Evolutionary conservation across 495 filamentous ascomycete genomes (phyloP).

Genomic region (Xylaria acuta): DNA sequence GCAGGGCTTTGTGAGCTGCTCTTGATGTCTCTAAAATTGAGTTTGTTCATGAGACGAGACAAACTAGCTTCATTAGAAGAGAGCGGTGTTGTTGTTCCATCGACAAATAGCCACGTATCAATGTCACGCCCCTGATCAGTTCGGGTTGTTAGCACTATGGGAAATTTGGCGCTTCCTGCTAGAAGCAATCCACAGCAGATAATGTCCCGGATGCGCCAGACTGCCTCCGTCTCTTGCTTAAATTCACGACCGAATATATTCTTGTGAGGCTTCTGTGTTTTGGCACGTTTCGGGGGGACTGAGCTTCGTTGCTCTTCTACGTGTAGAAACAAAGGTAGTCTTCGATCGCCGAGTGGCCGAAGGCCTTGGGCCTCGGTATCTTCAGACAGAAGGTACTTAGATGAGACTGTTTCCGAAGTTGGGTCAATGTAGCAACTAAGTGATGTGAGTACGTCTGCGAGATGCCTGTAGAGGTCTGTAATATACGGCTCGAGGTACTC

Average conservation of each 20-base stretch:
- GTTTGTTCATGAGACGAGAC: constrained; percentile 33
- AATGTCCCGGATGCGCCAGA: constrained; percentile 44
- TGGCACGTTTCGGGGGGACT: constrained; percentile 23
- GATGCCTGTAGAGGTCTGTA: constrained; percentile 45
- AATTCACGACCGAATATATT: constrained; percentile 38
- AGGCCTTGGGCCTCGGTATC: constrained; percentile 52
- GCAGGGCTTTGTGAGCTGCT: constrained; percentile 9
- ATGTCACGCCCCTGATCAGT: constrained; percentile 29
- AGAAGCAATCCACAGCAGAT: constrained; percentile 42
- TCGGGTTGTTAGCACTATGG: constrained; percentile 28
- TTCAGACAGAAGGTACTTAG: constrained; percentile 46
- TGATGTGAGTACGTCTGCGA: constrained; percentile 45
- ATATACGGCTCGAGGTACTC: constrained; percentile 50
- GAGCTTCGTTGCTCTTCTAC: constrained; percentile 21
- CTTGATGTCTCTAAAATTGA: constrained; percentile 30
- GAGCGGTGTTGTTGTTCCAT: constrained; percentile 23
- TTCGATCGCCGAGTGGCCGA: constrained; percentile 43
- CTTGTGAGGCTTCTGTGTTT: constrained; percentile 36
- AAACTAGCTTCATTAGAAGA: constrained; percentile 29
- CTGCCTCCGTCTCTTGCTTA: constrained; percentile 36
- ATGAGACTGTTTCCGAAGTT: constrained; percentile 32
- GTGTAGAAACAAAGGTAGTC: constrained; percentile 34
- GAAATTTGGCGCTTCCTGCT: constrained; percentile 32
- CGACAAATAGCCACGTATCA: constrained; percentile 36
- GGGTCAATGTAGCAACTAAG: constrained; percentile 42